phyloP scores from a whole-genome alignment of 208 protist species.

The Wallacemonas sp. region DNA sequence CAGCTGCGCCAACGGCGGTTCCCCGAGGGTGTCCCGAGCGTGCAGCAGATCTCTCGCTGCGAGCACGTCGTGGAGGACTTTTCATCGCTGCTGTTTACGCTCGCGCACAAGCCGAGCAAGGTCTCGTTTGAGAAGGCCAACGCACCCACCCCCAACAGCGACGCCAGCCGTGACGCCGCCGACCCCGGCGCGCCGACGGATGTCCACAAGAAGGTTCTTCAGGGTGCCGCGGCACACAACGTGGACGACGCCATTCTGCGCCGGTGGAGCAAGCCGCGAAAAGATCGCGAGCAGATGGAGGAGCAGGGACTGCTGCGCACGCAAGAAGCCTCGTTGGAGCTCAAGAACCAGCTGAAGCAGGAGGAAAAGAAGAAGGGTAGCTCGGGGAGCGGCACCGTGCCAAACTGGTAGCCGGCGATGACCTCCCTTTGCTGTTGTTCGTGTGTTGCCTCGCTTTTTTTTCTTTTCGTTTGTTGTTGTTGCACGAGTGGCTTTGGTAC shows the following conservation, averaged over 20 bases:
- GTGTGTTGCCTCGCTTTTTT: neutral
- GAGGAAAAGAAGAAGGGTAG: slow-evolving; percentile 16
- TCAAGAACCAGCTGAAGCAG: slow-evolving; percentile 35
- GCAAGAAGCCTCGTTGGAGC: slow-evolving; percentile 19
- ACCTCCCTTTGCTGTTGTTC: neutral
- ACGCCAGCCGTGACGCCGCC: slow-evolving; percentile 14
- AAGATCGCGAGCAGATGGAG: slow-evolving; percentile 40
- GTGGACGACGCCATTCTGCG: slow-evolving; percentile 52
- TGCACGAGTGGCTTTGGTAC: neutral
- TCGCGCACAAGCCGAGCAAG: slow-evolving; percentile 85
- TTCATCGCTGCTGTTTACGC: slow-evolving; percentile 50
- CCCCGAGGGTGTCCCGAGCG: slow-evolving; percentile 21
- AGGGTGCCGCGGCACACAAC: slow-evolving; percentile 23
- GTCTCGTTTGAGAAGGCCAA: slow-evolving; percentile 51
- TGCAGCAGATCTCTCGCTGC: slow-evolving; percentile 66
- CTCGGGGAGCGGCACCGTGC: slow-evolving; percentile 43
- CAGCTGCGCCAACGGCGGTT: slow-evolving; percentile 8
- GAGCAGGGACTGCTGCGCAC: slow-evolving; percentile 41
- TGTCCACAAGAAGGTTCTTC: slow-evolving; percentile 52
- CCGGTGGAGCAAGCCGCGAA: slow-evolving; percentile 49
- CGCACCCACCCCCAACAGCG: slow-evolving; percentile 19
- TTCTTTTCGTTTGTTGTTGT: neutral
- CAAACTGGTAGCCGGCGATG: slow-evolving; percentile 50
- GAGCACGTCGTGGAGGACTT: slow-evolving; percentile 63
- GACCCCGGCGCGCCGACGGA: slow-evolving; percentile 35